These are phyloP conservation scores for Monosporozyma solicola DNA, from an alignment of 805 yeast genomes.

Conservation along the genomic window DNA sequence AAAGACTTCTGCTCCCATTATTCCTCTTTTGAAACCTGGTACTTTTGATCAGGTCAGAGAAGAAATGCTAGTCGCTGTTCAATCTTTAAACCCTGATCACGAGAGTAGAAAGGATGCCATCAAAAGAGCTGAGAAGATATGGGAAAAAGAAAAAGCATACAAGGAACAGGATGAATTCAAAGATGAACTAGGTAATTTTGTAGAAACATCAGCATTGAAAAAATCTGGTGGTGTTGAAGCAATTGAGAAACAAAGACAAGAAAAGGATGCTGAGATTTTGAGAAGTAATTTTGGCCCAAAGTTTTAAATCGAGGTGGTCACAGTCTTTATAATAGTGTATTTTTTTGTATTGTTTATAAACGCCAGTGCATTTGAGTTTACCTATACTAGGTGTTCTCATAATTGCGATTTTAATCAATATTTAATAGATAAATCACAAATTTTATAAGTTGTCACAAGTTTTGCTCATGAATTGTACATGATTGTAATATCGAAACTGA, in stretches of 20 bases:
- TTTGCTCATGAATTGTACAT: no score
- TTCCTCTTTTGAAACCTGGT: conserved; percentile 55
- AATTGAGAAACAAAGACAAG: conserved; percentile 57
- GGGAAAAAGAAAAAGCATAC: conserved; percentile 60
- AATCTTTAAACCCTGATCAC: conserved; percentile 73
- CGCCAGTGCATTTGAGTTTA: conserved; percentile 4
- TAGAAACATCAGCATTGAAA: conserved; percentile 64
- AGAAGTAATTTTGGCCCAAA: conserved; percentile 36
- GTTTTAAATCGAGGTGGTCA: conserved; percentile 1
- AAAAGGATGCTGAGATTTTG: conserved; percentile 64
- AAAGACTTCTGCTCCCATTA: conserved; percentile 25
- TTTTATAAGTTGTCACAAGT: no score
- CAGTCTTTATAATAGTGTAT: conserved; percentile 3
- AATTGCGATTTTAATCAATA: not conserved
- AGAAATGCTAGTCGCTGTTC: conserved; percentile 74
- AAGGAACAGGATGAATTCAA: conserved; percentile 57
- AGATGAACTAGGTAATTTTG: conserved; percentile 79
- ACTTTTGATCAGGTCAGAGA: conserved; percentile 54
- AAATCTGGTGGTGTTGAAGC: conserved; percentile 88
- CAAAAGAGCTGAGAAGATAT: conserved; percentile 70
- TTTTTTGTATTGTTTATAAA: conserved; percentile 18
- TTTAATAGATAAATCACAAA: no score
- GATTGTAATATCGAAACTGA: no score
- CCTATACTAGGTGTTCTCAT: not conserved
- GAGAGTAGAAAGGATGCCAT: conserved; percentile 82